Base-by-base conservation (phyloP, 2,329 filamentous ascomycete species). In the Xylariales sp. region DNA sequence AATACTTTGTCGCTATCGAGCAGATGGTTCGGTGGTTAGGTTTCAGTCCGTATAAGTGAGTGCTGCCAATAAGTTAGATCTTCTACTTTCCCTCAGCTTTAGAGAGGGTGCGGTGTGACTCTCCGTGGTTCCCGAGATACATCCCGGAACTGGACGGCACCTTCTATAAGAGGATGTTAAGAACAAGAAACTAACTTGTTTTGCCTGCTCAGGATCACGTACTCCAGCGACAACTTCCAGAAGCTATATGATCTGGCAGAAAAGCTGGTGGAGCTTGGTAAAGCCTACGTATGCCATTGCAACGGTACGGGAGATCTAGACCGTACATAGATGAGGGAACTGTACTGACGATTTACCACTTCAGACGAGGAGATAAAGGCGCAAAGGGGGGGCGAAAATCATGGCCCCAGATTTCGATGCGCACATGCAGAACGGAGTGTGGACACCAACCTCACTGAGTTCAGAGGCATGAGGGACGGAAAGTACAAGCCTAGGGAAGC, bases 191-290 rank as follows among this genome's bases (percentile, higher is more conserved):
- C n/a, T n/a, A n/a, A n/a, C n/a, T n/a, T n/a, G n/a, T n/a, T n/a
- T n/a, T n/a, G n/a, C n/a, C n/a, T n/a, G n/a, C n/a, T n/a, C n/a
- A n/a, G n/a, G 49, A 80, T 95, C 52, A 96, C 91, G 3, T 84
- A 95, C 64, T 88, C 88, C 21, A 91, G 85, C 55, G 91, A 97
- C 63, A 86, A 94, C 66, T 97, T 95, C 60, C 80, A 91, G 54
- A 78, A 76, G 56, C 75, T 97, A 3, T 97, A 96, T 60, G 86
- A 91, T 46, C 74, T 94, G 34, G 90, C 90, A 9, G 88, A 96
- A 66, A 80, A 91, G 61, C 68, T 97, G 42, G 89, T 95, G 50
- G 69, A 69, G 32, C 71, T 80, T 32, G 86, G 78, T 33, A 77
- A 71, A 55, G 79, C 76, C 19, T 97, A 97, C 54, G 87, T 97